Percentiles rank a stretch among this genome's conserved stretches.
These are phyloP conservation scores for Lagenidium sp. DNA, from an alignment of 352 stramenopile species.

Conservation along the genomic window DNA sequence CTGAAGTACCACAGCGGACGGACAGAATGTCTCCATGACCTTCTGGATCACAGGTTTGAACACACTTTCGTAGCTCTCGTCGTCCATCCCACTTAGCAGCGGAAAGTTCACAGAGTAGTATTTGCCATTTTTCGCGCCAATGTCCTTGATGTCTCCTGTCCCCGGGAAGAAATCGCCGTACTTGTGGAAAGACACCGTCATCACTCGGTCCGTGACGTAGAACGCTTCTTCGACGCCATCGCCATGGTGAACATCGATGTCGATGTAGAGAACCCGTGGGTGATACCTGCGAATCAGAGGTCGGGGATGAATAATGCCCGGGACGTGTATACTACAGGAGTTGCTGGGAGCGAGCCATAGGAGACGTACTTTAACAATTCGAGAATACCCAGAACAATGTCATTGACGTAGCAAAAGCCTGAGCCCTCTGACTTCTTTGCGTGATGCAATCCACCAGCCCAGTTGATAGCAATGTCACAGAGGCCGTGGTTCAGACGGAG, in stretches of 20 bases:
- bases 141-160: slow-evolving; percentile 93
- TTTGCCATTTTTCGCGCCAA: slow-evolving; percentile 91
- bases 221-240: slow-evolving; percentile 97
- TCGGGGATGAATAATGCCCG: too few relatives aligned
- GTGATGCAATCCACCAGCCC: slow-evolving; percentile 96
- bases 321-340: too few relatives aligned
- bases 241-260: slow-evolving; percentile 99
- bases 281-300: slow-evolving; percentile 76
- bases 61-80: slow-evolving; percentile 92
- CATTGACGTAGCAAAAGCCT: slow-evolving; percentile 97
- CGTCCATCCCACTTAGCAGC: slow-evolving; percentile 94
- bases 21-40: slow-evolving; percentile 85
- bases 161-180: slow-evolving; percentile 99
- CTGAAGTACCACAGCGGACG: slow-evolving; percentile 94
- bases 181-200: slow-evolving; percentile 99
- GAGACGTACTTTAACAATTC: slow-evolving; percentile 94
- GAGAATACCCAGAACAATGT: slow-evolving; percentile 98
- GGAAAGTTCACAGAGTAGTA: slow-evolving; percentile 97
- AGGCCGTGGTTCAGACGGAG: slow-evolving; percentile 94
- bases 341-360: too few relatives aligned
- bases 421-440: slow-evolving; percentile 97
- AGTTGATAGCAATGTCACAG: slow-evolving; percentile 98
- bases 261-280: slow-evolving; percentile 97
- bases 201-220: slow-evolving; percentile 96
- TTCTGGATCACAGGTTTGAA: slow-evolving; percentile 97